Evolutionary conservation across 2,329 filamentous ascomycete genomes (phyloP).

Genomic region (Boeremia lycopersici): DNA sequence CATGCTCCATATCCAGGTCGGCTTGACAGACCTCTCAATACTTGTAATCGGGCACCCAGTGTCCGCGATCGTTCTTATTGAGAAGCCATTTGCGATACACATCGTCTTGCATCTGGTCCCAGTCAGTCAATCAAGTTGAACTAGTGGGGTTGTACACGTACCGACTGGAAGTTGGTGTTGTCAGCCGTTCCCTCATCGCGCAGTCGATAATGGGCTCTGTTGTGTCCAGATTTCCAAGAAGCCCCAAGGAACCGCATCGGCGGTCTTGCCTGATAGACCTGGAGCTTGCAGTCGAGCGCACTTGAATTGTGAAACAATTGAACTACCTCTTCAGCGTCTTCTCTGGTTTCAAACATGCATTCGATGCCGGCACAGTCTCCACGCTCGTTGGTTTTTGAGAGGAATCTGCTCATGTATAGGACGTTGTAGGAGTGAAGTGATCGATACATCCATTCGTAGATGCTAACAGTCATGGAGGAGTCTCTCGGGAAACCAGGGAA

Average conservation of each 20-base stretch:
- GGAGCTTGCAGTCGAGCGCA: background rate
- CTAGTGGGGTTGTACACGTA: no score
- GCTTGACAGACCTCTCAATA: background rate
- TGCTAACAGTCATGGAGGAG: no score
- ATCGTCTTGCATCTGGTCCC: background rate
- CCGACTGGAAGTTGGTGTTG: background rate
- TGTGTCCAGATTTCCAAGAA: background rate
- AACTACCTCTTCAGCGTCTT: background rate
- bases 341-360: background rate
- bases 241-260: background rate
- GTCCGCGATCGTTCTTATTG: background rate
- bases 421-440: background rate
- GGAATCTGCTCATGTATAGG: no score
- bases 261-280: background rate
- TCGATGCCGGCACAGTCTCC: background rate
- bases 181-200: background rate
- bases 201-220: background rate
- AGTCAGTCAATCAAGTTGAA: background rate
- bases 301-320: background rate
- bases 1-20: background rate
- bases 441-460: background rate
- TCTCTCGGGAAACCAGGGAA: no score
- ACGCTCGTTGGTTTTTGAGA: no score
- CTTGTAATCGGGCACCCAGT: background rate
- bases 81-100: background rate